Percentiles rank a stretch among this genome's conserved stretches.
Evolutionary conservation across 225 moss, liverwort and hornwort species (phyloP).

Genomic region (Sphagnum tenellum): DNA sequence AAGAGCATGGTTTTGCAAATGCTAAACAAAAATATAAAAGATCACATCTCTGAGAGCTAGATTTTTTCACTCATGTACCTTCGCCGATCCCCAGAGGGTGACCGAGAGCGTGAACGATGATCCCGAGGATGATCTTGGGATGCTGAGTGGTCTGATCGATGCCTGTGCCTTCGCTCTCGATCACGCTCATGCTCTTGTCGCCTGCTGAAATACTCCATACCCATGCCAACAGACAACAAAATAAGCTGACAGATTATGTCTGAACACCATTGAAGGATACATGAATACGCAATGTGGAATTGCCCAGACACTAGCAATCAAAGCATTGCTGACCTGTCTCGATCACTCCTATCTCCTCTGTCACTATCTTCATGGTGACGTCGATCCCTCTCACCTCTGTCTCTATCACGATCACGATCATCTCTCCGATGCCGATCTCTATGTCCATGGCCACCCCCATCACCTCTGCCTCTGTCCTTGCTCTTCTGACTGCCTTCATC

Average conservation of each 20-base stretch:
- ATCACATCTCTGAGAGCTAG: too few species aligned
- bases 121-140: constrained; percentile 70
- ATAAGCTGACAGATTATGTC: too few species aligned
- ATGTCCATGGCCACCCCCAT: too few species aligned
- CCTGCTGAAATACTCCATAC: constrained; percentile 2
- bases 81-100: constrained; percentile 62
- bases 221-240: too few species aligned
- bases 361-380: constrained; percentile 34
- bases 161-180: constrained; percentile 67
- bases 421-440: too few species aligned
- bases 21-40: not conserved
- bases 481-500: too few species aligned
- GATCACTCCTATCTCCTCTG: constrained; percentile 23
- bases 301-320: not conserved
- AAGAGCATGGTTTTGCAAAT: constrained; percentile 3
- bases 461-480: too few species aligned
- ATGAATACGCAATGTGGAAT: not conserved
- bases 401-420: constrained; percentile 20
- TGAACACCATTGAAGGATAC: not conserved
- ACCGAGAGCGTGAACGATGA: constrained; percentile 60
- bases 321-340: constrained; percentile 29
- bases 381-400: constrained; percentile 34
- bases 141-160: constrained; percentile 62
- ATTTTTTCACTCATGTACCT: constrained; percentile 23
- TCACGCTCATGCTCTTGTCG: constrained; percentile 74